These are phyloP conservation scores for Endogone sp. DNA, from an alignment of 192 early-diverging fungal species.

Conservation along the genomic window DNA sequence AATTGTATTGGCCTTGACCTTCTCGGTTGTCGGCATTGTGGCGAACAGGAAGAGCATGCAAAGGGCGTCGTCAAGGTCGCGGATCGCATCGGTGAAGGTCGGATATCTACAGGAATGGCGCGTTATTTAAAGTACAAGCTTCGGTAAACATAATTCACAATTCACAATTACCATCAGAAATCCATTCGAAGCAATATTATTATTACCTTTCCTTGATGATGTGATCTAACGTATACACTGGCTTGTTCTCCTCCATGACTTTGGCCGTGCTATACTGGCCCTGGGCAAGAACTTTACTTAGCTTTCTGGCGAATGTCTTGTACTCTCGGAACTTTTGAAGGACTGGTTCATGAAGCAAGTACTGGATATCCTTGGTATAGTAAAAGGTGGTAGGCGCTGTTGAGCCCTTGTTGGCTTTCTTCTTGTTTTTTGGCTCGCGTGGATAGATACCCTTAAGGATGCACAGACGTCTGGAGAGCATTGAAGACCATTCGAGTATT, in stretches of 20 bases:
- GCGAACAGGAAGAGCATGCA: constrained; percentile 95
- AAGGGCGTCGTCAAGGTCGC: constrained; percentile 97
- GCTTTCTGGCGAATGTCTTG: constrained; percentile 82
- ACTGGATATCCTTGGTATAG: constrained; percentile 95
- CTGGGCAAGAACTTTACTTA: constrained; percentile 83
- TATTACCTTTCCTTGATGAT: constrained; percentile 84
- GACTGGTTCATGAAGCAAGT: constrained; percentile 90
- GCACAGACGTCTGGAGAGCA: constrained; percentile 73
- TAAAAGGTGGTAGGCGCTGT: constrained; percentile 85
- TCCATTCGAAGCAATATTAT: background rate
- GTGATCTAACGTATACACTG: constrained; percentile 88
- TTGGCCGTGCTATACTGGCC: constrained; percentile 75
- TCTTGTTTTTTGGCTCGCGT: constrained; percentile 89
- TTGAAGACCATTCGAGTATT: constrained; percentile 3
- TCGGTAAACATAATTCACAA: background rate
- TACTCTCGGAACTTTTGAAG: constrained; percentile 90
- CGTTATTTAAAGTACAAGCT: background rate
- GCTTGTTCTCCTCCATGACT: constrained; percentile 68
- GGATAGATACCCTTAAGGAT: constrained; percentile 99
- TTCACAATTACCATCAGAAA: constrained; percentile 8
- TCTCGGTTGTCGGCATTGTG: constrained; percentile 73
- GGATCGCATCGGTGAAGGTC: constrained; percentile 86
- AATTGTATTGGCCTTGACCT: constrained; percentile 54
- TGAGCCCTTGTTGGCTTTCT: constrained; percentile 89
- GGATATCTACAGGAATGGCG: constrained; percentile 64